These are phyloP conservation scores for Globisporangium mamillatum DNA, from an alignment of 352 stramenopile genomes.

Conservation along the genomic window DNA sequence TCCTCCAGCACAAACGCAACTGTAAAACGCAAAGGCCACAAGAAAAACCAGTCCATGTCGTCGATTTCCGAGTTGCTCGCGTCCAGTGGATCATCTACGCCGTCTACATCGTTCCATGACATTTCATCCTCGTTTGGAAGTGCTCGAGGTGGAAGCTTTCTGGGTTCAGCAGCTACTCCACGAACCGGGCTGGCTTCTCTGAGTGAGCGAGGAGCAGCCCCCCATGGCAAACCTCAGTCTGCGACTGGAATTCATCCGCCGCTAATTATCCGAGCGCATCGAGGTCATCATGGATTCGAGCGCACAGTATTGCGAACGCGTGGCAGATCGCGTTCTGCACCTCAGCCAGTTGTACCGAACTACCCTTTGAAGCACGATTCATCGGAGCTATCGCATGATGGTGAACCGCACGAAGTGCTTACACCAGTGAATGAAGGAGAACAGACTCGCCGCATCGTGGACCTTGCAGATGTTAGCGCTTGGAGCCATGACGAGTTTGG, in stretches of 20 bases:
- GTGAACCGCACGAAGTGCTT: conserved; percentile 18
- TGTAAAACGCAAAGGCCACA: conserved; percentile 70
- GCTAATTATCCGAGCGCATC: conserved; percentile 11
- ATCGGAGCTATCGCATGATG: conserved; percentile 4
- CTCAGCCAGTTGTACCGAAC: conserved; percentile 28
- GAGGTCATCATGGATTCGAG: conserved; percentile 19
- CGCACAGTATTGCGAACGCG: conserved; percentile 32
- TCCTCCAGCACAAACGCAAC: conserved; percentile 25
- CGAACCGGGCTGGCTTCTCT: conserved; percentile 71
- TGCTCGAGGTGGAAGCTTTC: conserved; percentile 27
- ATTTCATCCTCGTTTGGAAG: conserved; percentile 34
- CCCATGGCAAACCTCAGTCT: conserved; percentile 13
- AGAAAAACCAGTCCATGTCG: conserved; percentile 89
- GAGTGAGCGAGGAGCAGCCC: conserved; percentile 45
- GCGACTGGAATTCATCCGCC: conserved; percentile 15
- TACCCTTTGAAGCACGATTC: conserved; percentile 4
- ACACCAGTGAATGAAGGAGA: conserved; percentile 26
- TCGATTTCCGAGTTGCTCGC: conserved; percentile 83
- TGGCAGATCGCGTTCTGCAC: conserved; percentile 57
- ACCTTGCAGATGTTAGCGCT: conserved; percentile 54
- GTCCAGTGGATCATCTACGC: conserved; percentile 27
- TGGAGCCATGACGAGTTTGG: conserved; percentile 24
- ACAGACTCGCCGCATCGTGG: conserved; percentile 32
- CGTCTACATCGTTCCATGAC: conserved; percentile 66
- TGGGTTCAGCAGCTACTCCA: conserved; percentile 58